Conservation (phyloP, 352 stramenopile genomes). For the Phytophthora cryptogea region DNA sequence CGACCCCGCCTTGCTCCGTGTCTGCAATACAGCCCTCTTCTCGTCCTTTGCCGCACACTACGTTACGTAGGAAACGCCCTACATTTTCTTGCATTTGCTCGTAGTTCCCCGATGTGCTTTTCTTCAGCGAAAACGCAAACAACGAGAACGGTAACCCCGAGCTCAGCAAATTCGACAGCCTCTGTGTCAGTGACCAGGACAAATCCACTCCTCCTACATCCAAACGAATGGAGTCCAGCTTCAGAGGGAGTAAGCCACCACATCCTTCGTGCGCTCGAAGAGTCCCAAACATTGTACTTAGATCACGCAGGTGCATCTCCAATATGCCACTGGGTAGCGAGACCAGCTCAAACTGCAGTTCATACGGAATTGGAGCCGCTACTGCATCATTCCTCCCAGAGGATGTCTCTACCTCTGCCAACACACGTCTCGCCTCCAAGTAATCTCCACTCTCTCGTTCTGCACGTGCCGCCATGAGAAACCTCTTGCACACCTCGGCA, state of each 20-base stretch:
- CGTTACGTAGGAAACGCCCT: conserved; percentile 18
- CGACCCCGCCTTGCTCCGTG: conserved; percentile 7
- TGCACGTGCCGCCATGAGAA: conserved; percentile 8
- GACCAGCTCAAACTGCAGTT: conserved; percentile 33
- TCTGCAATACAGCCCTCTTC: background rate
- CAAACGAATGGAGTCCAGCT: conserved; percentile 27
- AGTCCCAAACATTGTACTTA: conserved; percentile 10
- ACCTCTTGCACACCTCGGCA: conserved; percentile 24
- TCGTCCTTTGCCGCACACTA: conserved; percentile 17
- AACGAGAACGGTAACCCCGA: conserved; percentile 19
- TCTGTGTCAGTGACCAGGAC: conserved; percentile 27
- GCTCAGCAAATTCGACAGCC: conserved; percentile 21
- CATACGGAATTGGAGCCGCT: conserved; percentile 10
- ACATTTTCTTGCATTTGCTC: conserved; percentile 14
- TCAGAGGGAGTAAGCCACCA: conserved; percentile 18
- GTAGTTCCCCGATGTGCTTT: conserved; percentile 8
- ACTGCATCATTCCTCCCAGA: background rate
- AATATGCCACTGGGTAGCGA: conserved; percentile 19
- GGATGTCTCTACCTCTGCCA: conserved; percentile 9
- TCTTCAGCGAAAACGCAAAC: conserved; percentile 33
- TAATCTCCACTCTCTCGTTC: conserved; percentile 21
- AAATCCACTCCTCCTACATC: conserved; percentile 25
- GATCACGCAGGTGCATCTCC: conserved; percentile 23
- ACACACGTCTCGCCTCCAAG: conserved; percentile 18
- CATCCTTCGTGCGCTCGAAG: conserved; percentile 1